Evolutionary conservation across 2,329 filamentous ascomycete genomes (phyloP), one percentile per base, ranked within the genome.

Genomic region (Ophiobolus disseminans): DNA sequence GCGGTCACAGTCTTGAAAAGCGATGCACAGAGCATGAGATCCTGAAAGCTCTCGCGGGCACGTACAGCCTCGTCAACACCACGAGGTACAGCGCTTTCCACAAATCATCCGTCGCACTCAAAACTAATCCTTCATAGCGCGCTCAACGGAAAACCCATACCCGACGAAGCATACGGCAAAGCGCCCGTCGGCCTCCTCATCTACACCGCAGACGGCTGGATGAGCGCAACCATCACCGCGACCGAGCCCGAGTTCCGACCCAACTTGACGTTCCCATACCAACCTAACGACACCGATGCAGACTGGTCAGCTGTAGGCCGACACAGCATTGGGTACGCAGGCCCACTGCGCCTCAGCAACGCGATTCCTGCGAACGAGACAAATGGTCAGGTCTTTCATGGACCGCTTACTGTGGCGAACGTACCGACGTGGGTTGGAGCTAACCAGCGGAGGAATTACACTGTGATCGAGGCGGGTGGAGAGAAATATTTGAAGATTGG

Each of bases 281-380:
- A 52, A 13, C 19, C 47, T 23, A 53, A 46, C 19, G 63, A 68
- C 22, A 40, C 39, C 2, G 65, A 70, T 36, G 28, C 53, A 3
- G 62, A 66, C 17, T 70, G 66, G 66, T 64, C 66, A 13, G 56
- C 57, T 2, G 56, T 69, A 2, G 66, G 66, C 11, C 62, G 58
- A 37, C 66, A 70, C 25, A 59, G 56, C 26, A 50, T 70, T 13
- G 58, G 60, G 1, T 69, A 69, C 5, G 60, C 64, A 9, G 65
- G 65, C 0, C 64, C 64, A 4, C 48, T 63, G 9, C 21, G 51
- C 1, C 25, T 65, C 2, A 66, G 53, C 8, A 30, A 35, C 4
- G 55, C 31, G 3, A 7, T 66, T 2, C 57, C 58, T 0, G 57
- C 53, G n/a, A 63, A 45, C 8, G 34, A 44, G 38, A 62, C 52